Conservation (phyloP, 305 asterid genomes). For the Solanum hybrid region DNA sequence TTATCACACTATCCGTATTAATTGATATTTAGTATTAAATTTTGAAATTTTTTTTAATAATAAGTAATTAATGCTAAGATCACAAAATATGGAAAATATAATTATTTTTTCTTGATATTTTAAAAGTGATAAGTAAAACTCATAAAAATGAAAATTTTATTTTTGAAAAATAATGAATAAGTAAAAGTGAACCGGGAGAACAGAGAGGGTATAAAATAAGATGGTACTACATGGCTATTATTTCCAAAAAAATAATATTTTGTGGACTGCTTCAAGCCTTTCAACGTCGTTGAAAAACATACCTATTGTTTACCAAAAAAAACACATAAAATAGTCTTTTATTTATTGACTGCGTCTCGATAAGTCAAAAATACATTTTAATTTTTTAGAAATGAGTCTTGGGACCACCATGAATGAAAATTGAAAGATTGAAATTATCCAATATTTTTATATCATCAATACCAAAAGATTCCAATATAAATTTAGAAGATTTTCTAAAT, state of each 20-base stretch:
- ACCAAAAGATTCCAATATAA: conserved; percentile 31
- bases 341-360: conserved; percentile 27
- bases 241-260: background rate
- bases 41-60: too few species aligned
- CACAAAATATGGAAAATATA: too few species aligned
- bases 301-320: background rate
- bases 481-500: conserved; percentile 10
- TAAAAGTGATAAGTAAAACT: too few species aligned
- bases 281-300: conserved; percentile 18
- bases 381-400: conserved; percentile 16
- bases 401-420: conserved; percentile 26
- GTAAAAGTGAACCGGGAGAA: background rate
- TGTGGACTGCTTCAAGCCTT: conserved; percentile 17
- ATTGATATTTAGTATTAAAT: too few species aligned
- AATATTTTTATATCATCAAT: conserved; percentile 14
- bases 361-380: conserved; percentile 57
- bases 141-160: too few species aligned
- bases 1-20: too few species aligned
- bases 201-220: too few species aligned
- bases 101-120: background rate
- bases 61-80: too few species aligned
- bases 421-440: conserved; percentile 14
- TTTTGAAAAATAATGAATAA: background rate
- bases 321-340: background rate
- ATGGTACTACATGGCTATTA: background rate